Evolutionary conservation across 176 grass and related monocot genomes (phyloP).

Genomic region (Neostapfia colusana): DNA sequence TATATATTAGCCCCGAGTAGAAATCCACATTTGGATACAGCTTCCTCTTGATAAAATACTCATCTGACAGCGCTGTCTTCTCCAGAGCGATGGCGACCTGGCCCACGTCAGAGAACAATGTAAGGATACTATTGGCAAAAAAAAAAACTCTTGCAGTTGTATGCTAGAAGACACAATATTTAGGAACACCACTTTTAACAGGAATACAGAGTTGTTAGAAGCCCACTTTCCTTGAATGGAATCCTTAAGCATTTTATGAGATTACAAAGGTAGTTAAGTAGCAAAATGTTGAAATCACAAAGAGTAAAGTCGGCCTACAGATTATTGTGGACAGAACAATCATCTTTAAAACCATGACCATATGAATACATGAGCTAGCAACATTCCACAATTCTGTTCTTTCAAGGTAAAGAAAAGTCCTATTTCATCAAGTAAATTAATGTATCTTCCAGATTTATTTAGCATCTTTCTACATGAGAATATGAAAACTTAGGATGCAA

Average conservation of each 20-base stretch:
- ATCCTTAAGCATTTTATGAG: background rate
- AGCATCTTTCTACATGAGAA: too few relatives aligned
- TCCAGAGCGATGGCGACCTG: slow-evolving; percentile 93
- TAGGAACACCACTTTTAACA: slow-evolving; percentile 4
- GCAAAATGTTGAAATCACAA: background rate
- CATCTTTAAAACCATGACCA: too few relatives aligned
- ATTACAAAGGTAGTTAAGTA: background rate
- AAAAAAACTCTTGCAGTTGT: background rate
- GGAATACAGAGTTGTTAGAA: background rate
- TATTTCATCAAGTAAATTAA: too few relatives aligned
- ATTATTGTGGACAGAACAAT: too few relatives aligned
- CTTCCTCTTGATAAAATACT: slow-evolving; percentile 96
- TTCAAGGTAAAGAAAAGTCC: too few relatives aligned
- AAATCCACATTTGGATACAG: slow-evolving; percentile 99
- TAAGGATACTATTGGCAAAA: background rate
- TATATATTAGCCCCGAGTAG: slow-evolving; percentile 95
- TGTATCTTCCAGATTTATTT: too few relatives aligned
- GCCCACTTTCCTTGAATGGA: background rate
- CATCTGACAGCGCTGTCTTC: slow-evolving; percentile 93
- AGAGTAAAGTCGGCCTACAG: too few relatives aligned
- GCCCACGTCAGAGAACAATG: slow-evolving; percentile 24
- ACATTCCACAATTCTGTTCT: too few relatives aligned
- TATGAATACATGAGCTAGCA: too few relatives aligned
- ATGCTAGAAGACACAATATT: background rate
- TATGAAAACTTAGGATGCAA: too few relatives aligned